Evolutionary conservation across 441 rosid genomes (phyloP).

Genomic region (Manihot esculenta): DNA sequence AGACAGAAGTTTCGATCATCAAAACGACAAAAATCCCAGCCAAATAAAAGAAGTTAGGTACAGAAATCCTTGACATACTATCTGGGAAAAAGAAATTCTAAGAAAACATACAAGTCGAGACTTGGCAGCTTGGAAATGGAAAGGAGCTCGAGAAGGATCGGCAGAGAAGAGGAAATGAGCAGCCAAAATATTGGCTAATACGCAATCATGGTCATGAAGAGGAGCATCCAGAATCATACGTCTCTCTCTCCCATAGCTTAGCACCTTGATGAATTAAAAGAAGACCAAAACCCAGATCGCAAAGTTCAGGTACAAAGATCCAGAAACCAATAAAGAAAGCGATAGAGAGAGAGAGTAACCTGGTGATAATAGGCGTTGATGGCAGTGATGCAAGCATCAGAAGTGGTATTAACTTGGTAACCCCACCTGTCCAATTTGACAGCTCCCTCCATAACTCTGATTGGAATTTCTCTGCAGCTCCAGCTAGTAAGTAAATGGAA

Average conservation of each 20-base stretch:
- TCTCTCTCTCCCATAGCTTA: slow-evolving; percentile 65
- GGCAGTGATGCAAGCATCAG: slow-evolving; percentile 65
- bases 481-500: too few relatives aligned
- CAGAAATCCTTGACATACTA: background rate
- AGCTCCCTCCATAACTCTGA: slow-evolving; percentile 33
- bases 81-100: background rate
- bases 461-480: too few relatives aligned
- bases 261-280: slow-evolving; percentile 44
- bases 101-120: slow-evolving; percentile 50
- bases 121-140: slow-evolving; percentile 50
- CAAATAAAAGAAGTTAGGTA: background rate
- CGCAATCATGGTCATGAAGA: slow-evolving; percentile 58
- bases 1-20: background rate
- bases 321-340: background rate
- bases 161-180: slow-evolving; percentile 59
- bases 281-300: slow-evolving; percentile 7
- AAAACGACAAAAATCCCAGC: background rate
- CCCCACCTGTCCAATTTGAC: slow-evolving; percentile 70
- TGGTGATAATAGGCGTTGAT: slow-evolving; percentile 69
- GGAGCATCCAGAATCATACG: slow-evolving; percentile 68
- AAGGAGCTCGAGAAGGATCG: slow-evolving; percentile 43
- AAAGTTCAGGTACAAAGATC: background rate
- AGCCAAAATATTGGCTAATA: slow-evolving; percentile 72
- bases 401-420: slow-evolving; percentile 53
- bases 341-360: slow-evolving; percentile 30